Evolutionary conservation across 805 yeast species (phyloP).

Genomic region (Pichia phayaonensis): DNA sequence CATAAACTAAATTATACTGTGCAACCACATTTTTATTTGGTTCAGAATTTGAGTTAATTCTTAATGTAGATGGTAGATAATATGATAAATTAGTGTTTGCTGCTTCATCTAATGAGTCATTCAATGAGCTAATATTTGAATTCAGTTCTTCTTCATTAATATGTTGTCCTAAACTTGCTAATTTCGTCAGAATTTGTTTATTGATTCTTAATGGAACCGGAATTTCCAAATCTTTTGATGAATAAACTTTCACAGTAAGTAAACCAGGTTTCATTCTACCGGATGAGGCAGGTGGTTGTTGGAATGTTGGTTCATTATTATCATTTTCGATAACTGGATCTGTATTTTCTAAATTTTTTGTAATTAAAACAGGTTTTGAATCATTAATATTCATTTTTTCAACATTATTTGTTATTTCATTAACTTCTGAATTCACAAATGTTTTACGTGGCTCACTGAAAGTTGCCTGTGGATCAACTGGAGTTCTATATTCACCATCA

Average conservation of each 20-base stretch:
- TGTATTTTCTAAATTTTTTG: constrained; percentile 24
- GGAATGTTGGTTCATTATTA: neutral
- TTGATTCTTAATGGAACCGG: constrained; percentile 67
- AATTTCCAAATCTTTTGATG: constrained; percentile 56
- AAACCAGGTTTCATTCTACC: constrained; percentile 49
- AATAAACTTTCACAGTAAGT: constrained; percentile 68
- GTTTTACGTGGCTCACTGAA: constrained; percentile 7
- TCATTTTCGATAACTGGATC: constrained; percentile 28
- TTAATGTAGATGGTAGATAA: constrained; percentile 38
- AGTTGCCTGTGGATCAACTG: constrained; percentile 12
- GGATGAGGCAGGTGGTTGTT: neutral
- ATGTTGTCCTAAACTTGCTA: constrained; percentile 49
- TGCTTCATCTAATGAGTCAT: constrained; percentile 24
- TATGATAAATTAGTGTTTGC: constrained; percentile 23
- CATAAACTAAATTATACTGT: constrained; percentile 50
- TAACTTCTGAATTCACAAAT: neutral
- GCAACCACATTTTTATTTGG: constrained; percentile 52
- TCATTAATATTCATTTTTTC: constrained; percentile 1
- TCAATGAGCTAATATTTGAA: constrained; percentile 28
- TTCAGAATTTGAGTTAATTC: constrained; percentile 27
- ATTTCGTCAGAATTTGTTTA: constrained; percentile 53
- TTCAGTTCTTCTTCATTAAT: constrained; percentile 26
- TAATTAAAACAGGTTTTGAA: constrained; percentile 17
- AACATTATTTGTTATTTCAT: constrained; percentile 1
- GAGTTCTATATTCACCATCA: constrained; percentile 13